Conservation (phyloP, 2,329 filamentous ascomycete genomes). For the Verticillium nonalfalfae region DNA sequence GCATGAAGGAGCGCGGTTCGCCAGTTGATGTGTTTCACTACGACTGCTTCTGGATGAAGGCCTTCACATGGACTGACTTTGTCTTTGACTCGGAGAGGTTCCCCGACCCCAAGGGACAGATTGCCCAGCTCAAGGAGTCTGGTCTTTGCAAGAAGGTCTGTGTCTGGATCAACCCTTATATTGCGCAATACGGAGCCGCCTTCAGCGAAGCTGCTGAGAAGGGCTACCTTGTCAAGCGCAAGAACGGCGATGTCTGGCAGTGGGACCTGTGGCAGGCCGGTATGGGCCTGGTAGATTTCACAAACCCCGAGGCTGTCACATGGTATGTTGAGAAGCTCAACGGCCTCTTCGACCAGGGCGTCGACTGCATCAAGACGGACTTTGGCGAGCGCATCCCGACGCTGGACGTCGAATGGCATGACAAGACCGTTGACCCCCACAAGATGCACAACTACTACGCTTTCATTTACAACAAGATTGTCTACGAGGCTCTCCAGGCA, state of each 20-base stretch:
- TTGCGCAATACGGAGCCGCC: slow-evolving; percentile 61
- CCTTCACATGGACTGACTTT: slow-evolving; percentile 71
- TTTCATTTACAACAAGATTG: slow-evolving; percentile 65
- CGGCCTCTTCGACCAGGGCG: slow-evolving; percentile 59
- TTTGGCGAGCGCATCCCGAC: slow-evolving; percentile 68
- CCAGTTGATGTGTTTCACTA: slow-evolving; percentile 70
- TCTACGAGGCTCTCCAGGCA: slow-evolving; percentile 58
- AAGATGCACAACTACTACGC: slow-evolving; percentile 75
- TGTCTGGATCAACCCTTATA: slow-evolving; percentile 73
- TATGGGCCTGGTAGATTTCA: slow-evolving; percentile 70
- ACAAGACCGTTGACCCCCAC: slow-evolving; percentile 49
- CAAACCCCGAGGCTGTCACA: slow-evolving; percentile 59
- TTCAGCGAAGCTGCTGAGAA: slow-evolving; percentile 59
- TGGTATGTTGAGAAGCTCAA: slow-evolving; percentile 61
- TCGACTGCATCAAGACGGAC: slow-evolving; percentile 70
- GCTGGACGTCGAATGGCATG: slow-evolving; percentile 58
- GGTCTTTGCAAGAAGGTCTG: slow-evolving; percentile 59
- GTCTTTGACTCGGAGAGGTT: slow-evolving; percentile 63
- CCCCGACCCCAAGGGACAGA: slow-evolving; percentile 59
- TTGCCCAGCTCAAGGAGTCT: slow-evolving; percentile 56
- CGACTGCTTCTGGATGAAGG: slow-evolving; percentile 73
- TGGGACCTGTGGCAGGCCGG: slow-evolving; percentile 75
- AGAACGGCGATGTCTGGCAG: slow-evolving; percentile 66
- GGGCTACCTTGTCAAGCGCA: slow-evolving; percentile 63
- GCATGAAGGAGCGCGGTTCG: slow-evolving; percentile 59